phyloP scores from a whole-genome alignment of 768 basidiomycete species.

The Pleurotus ostreatus region DNA sequence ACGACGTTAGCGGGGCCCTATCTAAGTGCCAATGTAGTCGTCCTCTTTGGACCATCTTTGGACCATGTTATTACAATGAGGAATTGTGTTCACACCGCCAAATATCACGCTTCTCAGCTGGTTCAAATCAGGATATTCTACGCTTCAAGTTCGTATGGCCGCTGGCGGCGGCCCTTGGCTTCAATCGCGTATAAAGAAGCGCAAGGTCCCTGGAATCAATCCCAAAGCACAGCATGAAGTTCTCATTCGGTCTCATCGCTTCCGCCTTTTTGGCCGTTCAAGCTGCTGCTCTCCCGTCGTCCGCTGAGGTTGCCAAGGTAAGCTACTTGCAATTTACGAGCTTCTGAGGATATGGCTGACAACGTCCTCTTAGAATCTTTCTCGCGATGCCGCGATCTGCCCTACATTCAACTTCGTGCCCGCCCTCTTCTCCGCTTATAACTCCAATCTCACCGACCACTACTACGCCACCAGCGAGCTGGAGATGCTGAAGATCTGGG shows the following conservation, averaged over 20 bases:
- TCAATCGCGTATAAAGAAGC: background rate
- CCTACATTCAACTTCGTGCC: constrained; percentile 6
- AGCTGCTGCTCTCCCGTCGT: background rate
- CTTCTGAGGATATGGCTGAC: too few relatives aligned
- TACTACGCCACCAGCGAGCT: constrained; percentile 6
- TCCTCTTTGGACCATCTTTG: too few relatives aligned
- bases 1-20: too few relatives aligned
- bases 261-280: constrained; percentile 6
- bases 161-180: background rate
- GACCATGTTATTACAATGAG: too few relatives aligned
- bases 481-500: constrained; percentile 5
- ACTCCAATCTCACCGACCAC: constrained; percentile 1
- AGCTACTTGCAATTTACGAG: background rate
- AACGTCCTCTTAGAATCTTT: background rate
- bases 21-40: too few relatives aligned
- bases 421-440: constrained; percentile 3
- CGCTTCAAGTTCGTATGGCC: too few relatives aligned
- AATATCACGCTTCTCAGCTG: too few relatives aligned
- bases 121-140: too few relatives aligned
- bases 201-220: background rate
- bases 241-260: background rate
- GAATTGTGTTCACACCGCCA: too few relatives aligned
- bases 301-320: background rate
- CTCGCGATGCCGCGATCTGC: background rate
- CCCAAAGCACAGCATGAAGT: constrained; percentile 1